Base-by-base conservation (phyloP, 805 yeast species). In the Zygoascus bituminiphila region DNA sequence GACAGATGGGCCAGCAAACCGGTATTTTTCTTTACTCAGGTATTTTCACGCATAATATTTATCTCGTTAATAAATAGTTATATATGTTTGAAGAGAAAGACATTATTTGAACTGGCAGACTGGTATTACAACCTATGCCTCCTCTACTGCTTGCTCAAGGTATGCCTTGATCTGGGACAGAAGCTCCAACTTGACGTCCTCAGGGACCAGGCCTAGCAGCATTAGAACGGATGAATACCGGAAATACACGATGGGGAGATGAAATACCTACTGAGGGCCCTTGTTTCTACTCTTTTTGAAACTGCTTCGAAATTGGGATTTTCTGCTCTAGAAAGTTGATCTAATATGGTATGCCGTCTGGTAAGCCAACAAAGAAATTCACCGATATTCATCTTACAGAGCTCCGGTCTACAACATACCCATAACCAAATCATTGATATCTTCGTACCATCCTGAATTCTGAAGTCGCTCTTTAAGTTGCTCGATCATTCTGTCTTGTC, bases 401-500 rank as follows among this genome's bases (percentile, higher is more conserved):
- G n/a, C n/a, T n/a, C n/a, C n/a, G n/a, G n/a, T n/a, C n/a, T 5
- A 12, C 19, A 53, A 57, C 64, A 51, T 59, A 75, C 75, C 62
- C 66, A 75, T 51, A 52, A 94, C 84, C 38, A 83, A 56, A 36
- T 73, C 75, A 42, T 78, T 72, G 23, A 89, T 80, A 47, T 81
- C 74, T 56, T 87, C 95, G 51, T 78, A 79, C 97, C 97, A 89
- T 5, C 96, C 96, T 1, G 82, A 74, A 59, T 84, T 84, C 46
- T 79, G 74, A 9, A 89, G 73, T 58, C 77, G 78, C 48, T 81
- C 73, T 56, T 79, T 78, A 50, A 89, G 54, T 31, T 21, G 46
- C 46, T 35, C 53, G 51, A 45, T 55, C 44, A 55, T 50, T 45
- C 56, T 56, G 44, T 15, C 9, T 26, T n/a, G n/a, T n/a, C n/a